These are phyloP conservation scores for Gossypium sturtianum DNA, from an alignment of 345 rosid species.

Conservation along the genomic window DNA sequence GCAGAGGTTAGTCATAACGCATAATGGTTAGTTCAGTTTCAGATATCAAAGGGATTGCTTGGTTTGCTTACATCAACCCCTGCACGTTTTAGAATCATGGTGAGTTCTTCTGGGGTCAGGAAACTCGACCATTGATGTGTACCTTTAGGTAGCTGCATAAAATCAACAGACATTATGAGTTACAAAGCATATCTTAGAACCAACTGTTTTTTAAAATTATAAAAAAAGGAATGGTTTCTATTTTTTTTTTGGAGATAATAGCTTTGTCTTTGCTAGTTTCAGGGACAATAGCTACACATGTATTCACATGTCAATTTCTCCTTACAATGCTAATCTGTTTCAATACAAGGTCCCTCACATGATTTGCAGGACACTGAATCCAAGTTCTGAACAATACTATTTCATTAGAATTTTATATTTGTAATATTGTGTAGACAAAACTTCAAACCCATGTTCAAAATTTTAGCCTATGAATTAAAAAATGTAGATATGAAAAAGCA, in stretches of 20 bases:
- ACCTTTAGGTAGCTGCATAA: conserved; percentile 78
- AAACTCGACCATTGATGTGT: conserved; percentile 89
- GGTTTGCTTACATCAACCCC: conserved; percentile 47
- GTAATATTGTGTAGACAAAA: background rate
- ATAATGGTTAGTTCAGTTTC: background rate
- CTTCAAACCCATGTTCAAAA: background rate
- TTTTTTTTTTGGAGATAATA: background rate
- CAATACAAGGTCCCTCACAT: background rate
- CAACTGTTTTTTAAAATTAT: background rate
- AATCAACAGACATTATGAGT: background rate
- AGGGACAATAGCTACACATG: background rate
- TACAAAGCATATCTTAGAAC: background rate
- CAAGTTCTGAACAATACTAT: background rate
- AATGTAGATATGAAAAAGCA: background rate
- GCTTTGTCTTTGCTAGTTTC: background rate
- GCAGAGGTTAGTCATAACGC: background rate
- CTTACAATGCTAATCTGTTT: background rate
- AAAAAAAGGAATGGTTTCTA: background rate
- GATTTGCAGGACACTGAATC: background rate
- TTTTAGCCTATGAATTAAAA: background rate
- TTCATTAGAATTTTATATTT: background rate
- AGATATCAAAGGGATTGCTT: background rate
- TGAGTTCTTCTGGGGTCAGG: conserved; percentile 74
- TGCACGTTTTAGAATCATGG: conserved; percentile 47
- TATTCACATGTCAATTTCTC: background rate